Evolutionary conservation across 1,284 basidiomycete species (phyloP).

Genomic region (Sutorius eximius): DNA sequence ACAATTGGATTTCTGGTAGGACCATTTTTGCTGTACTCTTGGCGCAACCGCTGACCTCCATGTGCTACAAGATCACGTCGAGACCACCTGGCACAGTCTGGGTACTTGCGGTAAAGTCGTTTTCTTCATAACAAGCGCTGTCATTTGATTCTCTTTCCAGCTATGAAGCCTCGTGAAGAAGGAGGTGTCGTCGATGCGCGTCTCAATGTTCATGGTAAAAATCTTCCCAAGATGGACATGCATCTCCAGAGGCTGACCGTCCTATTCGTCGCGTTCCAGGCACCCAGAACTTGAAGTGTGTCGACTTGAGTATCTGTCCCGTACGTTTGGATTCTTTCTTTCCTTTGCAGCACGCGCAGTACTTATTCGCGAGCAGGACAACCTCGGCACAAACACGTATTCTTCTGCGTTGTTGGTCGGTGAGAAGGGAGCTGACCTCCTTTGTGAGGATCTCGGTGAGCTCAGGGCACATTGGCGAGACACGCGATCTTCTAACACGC

Average conservation of each 20-base stretch:
- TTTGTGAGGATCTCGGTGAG: constrained; percentile 65
- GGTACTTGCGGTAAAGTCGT: constrained; percentile 39
- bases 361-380: constrained; percentile 45
- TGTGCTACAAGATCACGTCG: constrained; percentile 53
- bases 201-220: constrained; percentile 62
- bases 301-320: constrained; percentile 69
- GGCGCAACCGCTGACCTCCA: not conserved
- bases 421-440: constrained; percentile 64
- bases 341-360: not conserved
- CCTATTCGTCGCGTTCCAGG: constrained; percentile 14
- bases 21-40: not conserved
- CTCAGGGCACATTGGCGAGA: not conserved
- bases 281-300: constrained; percentile 59
- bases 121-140: not conserved
- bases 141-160: not conserved
- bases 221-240: not conserved
- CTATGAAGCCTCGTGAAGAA: constrained; percentile 76
- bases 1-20: constrained; percentile 59
- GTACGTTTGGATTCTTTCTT: constrained; percentile 39
- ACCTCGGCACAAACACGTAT: constrained; percentile 72
- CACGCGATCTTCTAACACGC: not conserved
- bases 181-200: constrained; percentile 76
- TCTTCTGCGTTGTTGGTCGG: constrained; percentile 67
- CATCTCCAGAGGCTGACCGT: not conserved
- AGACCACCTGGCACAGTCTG: constrained; percentile 75